Evolutionary conservation across 148 eudicot genomes (phyloP).

Genomic region (Selenicereus undatus): DNA sequence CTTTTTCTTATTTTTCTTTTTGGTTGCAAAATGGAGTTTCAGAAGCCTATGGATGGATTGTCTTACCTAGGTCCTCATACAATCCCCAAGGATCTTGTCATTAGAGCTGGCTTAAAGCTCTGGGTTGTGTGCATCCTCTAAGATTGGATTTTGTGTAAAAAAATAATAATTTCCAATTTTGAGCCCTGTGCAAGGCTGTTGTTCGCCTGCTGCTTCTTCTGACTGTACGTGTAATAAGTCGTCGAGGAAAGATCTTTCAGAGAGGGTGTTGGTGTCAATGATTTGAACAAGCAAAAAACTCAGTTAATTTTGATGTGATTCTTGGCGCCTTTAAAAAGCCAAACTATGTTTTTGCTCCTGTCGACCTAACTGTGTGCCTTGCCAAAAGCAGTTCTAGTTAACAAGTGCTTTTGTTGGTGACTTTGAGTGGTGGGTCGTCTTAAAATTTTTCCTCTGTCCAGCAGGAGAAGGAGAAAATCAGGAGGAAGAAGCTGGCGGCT

Average conservation of each 20-base stretch:
- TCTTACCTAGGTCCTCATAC: not conserved
- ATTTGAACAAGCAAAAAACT: not conserved
- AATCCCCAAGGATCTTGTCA: not conserved
- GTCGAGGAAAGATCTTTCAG: not conserved
- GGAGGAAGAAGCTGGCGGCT: conserved; percentile 51
- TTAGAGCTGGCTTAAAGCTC: too few species aligned
- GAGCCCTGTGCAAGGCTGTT: not conserved
- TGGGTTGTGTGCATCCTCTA: too few species aligned
- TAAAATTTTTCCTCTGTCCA: not conserved
- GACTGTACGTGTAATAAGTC: not conserved
- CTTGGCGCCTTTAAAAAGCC: not conserved
- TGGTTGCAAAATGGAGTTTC: too few species aligned
- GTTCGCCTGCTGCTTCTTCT: not conserved
- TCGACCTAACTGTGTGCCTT: not conserved
- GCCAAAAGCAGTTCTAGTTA: not conserved
- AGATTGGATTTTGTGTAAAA: too few species aligned
- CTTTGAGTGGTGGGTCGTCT: not conserved
- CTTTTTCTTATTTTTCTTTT: too few species aligned
- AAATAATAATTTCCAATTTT: too few species aligned
- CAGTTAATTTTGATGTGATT: not conserved
- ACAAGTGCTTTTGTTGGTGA: not conserved
- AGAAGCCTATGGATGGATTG: too few species aligned
- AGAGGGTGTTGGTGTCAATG: not conserved
- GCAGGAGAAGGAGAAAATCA: conserved; percentile 65
- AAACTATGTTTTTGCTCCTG: not conserved